Evolutionary conservation across 2,329 filamentous ascomycete genomes (phyloP), one percentile per base, ranked within the genome.

Genomic region (Arthroderma uncinatum): DNA sequence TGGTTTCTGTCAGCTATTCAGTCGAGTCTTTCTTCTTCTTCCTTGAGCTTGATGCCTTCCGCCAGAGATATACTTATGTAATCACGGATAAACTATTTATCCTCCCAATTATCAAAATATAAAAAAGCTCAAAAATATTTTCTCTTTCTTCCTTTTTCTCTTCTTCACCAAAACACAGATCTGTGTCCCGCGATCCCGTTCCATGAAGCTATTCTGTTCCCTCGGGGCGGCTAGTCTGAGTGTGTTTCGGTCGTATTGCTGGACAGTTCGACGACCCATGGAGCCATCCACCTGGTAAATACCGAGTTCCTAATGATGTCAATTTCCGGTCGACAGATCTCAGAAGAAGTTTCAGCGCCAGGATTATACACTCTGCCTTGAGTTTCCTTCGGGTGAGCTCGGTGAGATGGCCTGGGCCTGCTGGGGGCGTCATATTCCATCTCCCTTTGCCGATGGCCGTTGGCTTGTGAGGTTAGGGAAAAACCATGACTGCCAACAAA

Each of bases 291-390:
- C 70, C 68, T 74, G 44, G 44, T 48, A n/a, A 64, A 66, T 55
- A 65, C 47, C 37, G 34, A 23, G 23, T 57, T 54, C 65, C 68
- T 67, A 73, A 84, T 89, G 87, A 82, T 90, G 85, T 87, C 80
- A 84, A 86, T 89, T 74, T 91, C 87, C 86, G 83, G 88, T 90
- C 87, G 89, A 95, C 90, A 93, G 87, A 84, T 93, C 85, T 88
- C 73, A 94, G 85, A 95, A 73, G 68, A 81, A 93, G 67, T 66
- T 48, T 76, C 73, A 75, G 78, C 77, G 72, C 73, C 74, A 73
- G 71, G 68, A 65, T 68, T 68, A 53, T 37, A 53, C 67, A 69
- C 75, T 70, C 66, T 64, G 67, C 79, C 82, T 81, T 82, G 79
- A 81, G 82, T 78, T 87, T 84, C 84, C 80, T 74, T 68, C 64